Evolutionary conservation across 192 early-diverging fungal genomes (phyloP), one percentile per base, ranked within the genome.

Genomic region (Chytriomyces sp.): DNA sequence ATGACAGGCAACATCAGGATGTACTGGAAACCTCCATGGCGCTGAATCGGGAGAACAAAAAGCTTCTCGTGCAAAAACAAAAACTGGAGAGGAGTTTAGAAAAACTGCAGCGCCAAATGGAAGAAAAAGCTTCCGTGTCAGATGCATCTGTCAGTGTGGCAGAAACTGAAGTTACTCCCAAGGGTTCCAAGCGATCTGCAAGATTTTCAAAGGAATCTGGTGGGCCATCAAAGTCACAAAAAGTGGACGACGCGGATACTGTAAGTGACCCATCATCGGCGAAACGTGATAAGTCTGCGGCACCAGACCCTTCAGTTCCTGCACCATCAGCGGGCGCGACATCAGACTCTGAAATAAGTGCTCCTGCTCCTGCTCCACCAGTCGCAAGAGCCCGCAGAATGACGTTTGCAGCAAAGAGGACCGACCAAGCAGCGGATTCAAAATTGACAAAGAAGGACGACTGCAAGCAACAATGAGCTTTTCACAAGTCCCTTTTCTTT

Each of bases 11-110:
- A 44, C 61, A 73, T 35, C 71, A 73, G 45, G 46, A 45, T n/a
- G 24, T 73, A 45, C 71, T 62, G 35, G 71, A 73, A n/a, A 45
- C 71, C 2, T 73, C 71, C 11, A 73, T 73, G 28, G 53, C 47
- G 16, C 45, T 73, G 43, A 62, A 57, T 43, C 53, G 71, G 6
- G 71, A 73, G 45, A 73, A 73, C 61, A 73, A 73, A 45, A 73
- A 73, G 71, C 71, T 73, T 18, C 20, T 73, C 2, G 7, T 47
- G 23, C 7, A 59, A 11, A 73, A 73, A 43, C 53, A 73, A 45
- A 62, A 60, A 47, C 61, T 73, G 8, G 71, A 73, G 26, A 43
- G 45, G 20, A 62, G 43, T 10, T 26, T 45, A 10, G 59, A 62
- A 26, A 73, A 73, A 44, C 61, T 73, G 11, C 59, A 73, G 46